Conservation (phyloP, 176 grass and related monocot species). For the Cymbopogon citratus region DNA sequence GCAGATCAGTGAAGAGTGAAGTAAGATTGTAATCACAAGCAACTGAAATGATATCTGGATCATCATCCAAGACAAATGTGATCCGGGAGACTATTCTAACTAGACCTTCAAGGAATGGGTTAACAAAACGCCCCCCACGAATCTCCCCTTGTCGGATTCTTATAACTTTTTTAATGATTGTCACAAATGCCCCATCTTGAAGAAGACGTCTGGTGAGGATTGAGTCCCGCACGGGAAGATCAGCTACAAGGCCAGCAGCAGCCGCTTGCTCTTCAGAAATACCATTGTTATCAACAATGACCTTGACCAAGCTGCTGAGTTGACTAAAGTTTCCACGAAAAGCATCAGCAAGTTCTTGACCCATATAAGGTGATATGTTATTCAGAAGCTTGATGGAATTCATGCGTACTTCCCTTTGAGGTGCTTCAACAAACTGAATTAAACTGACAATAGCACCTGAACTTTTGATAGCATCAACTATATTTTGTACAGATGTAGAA, state of each 20-base stretch:
- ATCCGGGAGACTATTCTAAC: slow-evolving; percentile 71
- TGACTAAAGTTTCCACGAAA: slow-evolving; percentile 76
- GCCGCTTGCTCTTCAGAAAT: slow-evolving; percentile 93
- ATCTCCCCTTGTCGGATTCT: slow-evolving; percentile 71
- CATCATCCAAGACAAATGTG: slow-evolving; percentile 68
- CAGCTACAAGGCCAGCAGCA: slow-evolving; percentile 71
- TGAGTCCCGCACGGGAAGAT: slow-evolving; percentile 72
- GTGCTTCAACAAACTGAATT: slow-evolving; percentile 97
- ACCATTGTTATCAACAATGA: slow-evolving; percentile 81
- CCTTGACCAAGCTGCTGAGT: slow-evolving; percentile 69
- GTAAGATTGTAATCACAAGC: slow-evolving; percentile 68
- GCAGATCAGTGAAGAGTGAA: slow-evolving; percentile 83
- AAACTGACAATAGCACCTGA: slow-evolving; percentile 90
- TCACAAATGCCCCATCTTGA: slow-evolving; percentile 66
- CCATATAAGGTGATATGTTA: slow-evolving; percentile 80
- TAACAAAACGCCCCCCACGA: slow-evolving; percentile 78
- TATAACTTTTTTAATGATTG: slow-evolving; percentile 61
- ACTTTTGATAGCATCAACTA: slow-evolving; percentile 91
- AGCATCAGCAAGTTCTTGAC: slow-evolving; percentile 78
- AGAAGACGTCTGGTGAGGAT: slow-evolving; percentile 72
- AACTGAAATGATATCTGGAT: slow-evolving; percentile 52
- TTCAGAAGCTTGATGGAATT: slow-evolving; percentile 83
- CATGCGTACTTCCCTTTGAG: slow-evolving; percentile 87
- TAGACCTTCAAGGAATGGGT: slow-evolving; percentile 83
- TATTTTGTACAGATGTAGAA: slow-evolving; percentile 58